Evolutionary conservation across 176 grass and related monocot species (phyloP), one percentile per base, ranked within the genome.

Genomic region (Tuctoria greenei): DNA sequence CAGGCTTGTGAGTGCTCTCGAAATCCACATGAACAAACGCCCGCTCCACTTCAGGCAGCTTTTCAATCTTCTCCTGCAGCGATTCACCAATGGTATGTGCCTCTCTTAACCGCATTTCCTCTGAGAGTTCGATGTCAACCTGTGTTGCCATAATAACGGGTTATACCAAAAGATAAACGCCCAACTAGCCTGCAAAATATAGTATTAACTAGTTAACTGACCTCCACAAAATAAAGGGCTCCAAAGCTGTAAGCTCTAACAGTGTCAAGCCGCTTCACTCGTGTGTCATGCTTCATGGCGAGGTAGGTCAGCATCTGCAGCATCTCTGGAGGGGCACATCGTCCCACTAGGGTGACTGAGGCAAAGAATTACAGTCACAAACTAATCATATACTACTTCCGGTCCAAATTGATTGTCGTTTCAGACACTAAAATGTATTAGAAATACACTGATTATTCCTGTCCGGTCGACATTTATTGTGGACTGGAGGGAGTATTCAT

Each of bases 1-100:
- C 93, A 8, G 93, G 93, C 72, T 90, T 91, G 31, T 97, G 93
- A 6, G 68, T 86, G 75, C 56, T 91, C 56, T 97, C 93, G 31
- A 17, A 86, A 87, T 97, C 93, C n/a, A 93, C 81, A 72, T 97
- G 93, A n/a, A 97, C 93, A 52, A 93, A 97, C 1, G 93, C 90
- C 43, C 93, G 78, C 71, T 97, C 93, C 0, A 93, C 86, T 58
- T 89, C 86, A 0, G 90, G 88, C 57, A 97, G 88, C 69, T 58
- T 84, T 73, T 97, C 90, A 1, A 97, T 79, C 74, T 73, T 97
- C 11, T 67, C 67, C 74, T 97, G 93, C 65, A 97, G 83, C 5
- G 83, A 83, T 73, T 97, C 93, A 9, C 93, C 90, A 3, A 97
- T 91, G 31, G 70, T 57, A 15, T 97, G 93, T 1, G 83, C 93